Evolutionary conservation across 2,329 filamentous ascomycete species (phyloP), one percentile per base, ranked within the genome.

Genomic region (Grosmannia clavigera): DNA sequence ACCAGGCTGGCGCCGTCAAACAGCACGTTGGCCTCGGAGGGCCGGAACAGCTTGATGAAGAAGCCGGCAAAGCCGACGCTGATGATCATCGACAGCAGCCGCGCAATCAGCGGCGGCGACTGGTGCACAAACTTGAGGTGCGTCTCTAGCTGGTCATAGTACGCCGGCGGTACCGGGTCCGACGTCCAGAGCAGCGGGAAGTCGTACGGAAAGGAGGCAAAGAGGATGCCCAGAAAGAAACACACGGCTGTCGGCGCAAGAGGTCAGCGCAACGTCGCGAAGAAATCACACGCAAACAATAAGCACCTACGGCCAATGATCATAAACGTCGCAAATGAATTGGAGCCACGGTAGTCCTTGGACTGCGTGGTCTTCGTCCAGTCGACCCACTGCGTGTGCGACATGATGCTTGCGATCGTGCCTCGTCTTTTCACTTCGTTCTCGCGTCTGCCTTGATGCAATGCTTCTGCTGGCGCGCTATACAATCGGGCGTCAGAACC

Each of bases 201-300:
- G 79, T 95, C 94, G 79, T 97, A 99, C 63, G 94, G 92, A 75
- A 97, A 95, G 64, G 86, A 85, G 68, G 91, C 91, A 82, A 97
- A 99, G 74, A 99, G 86, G 73, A 97, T 91, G 68, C 94, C 94
- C 65, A 99, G 87, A 82, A 97, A 96, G 83, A 99, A 99, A 74
- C 90, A 96, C 65, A 88, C 91, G 65, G 88, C 88, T 92, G 67
- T 22, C 25, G 46, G n/a, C 35, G 51, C 60, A 55, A 57, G 58
- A 64, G 19, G 43, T 48, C 43, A 48, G 43, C 38, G 9, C 12
- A 11, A 43, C 12, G 38, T 3, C 12, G 38, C 22, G 22, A 1
- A 22, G 22, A 1, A 22, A 22, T 22, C 22, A 22, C 40, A 14
- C 11, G 40, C 12, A 14, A 14, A 43, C 40, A 12, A 58, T 48